Conservation (phyloP, 177 flowering plant species). For the Vitis hybrid region DNA sequence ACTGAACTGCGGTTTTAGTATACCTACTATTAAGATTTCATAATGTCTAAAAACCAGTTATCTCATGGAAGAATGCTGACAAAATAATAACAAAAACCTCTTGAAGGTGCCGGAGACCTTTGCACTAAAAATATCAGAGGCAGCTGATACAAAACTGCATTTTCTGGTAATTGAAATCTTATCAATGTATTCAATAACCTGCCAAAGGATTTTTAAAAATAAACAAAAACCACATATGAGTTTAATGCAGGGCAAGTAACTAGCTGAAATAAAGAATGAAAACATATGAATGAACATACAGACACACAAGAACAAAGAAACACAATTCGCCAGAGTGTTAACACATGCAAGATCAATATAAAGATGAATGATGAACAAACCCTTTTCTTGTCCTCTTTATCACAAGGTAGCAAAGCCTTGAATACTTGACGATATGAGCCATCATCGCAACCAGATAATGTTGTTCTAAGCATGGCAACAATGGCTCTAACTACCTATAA, state of each 20-base stretch:
- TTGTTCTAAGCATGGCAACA: conserved; percentile 74
- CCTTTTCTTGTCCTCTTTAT: conserved; percentile 85
- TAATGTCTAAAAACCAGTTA: background rate
- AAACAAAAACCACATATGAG: too few species aligned
- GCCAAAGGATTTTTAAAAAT: conserved; percentile 15
- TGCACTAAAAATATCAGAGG: conserved; percentile 77
- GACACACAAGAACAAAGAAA: background rate
- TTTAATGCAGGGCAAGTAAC: background rate
- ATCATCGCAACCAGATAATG: conserved; percentile 81
- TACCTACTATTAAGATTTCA: background rate
- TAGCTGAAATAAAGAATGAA: background rate
- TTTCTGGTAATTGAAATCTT: conserved; percentile 66
- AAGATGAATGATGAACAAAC: conserved; percentile 29
- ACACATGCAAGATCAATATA: background rate
- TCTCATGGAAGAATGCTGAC: background rate
- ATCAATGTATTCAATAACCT: conserved; percentile 83
- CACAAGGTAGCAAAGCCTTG: conserved; percentile 77
- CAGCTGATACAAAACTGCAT: conserved; percentile 78
- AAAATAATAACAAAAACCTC: conserved; percentile 47
- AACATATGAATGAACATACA: background rate
- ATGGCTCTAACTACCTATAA: conserved; percentile 70
- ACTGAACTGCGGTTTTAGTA: background rate
- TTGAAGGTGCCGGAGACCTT: conserved; percentile 94
- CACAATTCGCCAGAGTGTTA: background rate
- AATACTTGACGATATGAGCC: conserved; percentile 74